Percentiles rank a stretch among this genome's conserved stretches.
Evolutionary conservation across 257 asterid species (phyloP).

Genomic region (Solanum ossicruentum): DNA sequence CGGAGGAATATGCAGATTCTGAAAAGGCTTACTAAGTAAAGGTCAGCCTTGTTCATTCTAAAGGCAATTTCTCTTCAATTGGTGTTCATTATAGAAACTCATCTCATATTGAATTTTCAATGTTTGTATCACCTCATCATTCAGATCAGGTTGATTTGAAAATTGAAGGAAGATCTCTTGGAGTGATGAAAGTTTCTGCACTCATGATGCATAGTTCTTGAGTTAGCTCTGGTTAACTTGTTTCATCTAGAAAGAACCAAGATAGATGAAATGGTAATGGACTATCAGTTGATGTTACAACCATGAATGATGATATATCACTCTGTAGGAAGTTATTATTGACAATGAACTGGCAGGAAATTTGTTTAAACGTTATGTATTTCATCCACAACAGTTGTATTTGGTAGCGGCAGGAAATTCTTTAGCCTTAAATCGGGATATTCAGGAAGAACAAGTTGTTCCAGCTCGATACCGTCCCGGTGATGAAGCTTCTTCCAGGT

Average conservation of each 20-base stretch:
- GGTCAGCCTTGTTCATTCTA: conserved; percentile 31
- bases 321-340: conserved; percentile 64
- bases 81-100: conserved; percentile 36
- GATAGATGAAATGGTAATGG: conserved; percentile 15
- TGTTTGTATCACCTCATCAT: conserved; percentile 20
- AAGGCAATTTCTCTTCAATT: conserved; percentile 45
- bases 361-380: neutral
- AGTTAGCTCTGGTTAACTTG: conserved; percentile 19
- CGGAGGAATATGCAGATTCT: conserved; percentile 29
- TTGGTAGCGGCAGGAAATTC: no score
- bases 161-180: conserved; percentile 32
- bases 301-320: conserved; percentile 48
- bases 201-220: conserved; percentile 22
- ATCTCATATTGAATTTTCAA: conserved; percentile 36
- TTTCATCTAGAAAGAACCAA: conserved; percentile 28
- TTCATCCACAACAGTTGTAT: neutral
- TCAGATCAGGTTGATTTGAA: conserved; percentile 20
- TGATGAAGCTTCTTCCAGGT: no score
- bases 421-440: no score
- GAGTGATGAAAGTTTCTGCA: conserved; percentile 36
- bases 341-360: conserved; percentile 49
- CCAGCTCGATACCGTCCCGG: no score
- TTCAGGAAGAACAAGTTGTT: no score
- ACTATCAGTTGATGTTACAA: conserved; percentile 31
- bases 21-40: conserved; percentile 38